Evolutionary conservation across 176 grass and related monocot genomes (phyloP), one percentile per base, ranked within the genome.

Genomic region (Cocos nucifera): DNA sequence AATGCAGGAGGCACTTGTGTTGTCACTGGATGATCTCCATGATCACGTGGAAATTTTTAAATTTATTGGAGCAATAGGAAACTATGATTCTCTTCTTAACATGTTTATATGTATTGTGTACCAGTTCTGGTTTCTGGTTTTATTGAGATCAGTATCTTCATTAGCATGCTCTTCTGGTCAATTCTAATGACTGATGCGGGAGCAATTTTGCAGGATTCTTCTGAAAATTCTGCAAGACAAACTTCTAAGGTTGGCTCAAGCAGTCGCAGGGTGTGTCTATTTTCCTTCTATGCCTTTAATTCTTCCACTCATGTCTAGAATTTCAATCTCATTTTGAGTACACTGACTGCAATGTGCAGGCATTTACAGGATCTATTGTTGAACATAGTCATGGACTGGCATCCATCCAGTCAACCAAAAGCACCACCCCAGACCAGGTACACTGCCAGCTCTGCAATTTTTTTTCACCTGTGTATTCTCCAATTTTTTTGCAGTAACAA

Each of bases 321-420:
- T 35, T 17, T 49, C 15, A 23, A 61, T 58, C 18, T 69, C 35
- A 69, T 3, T 64, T 29, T 54, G 52, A 27, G 39, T 52, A 69
- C 20, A 30, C 2, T 70, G 30, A 69, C 30, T 63, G 19, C 56
- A 28, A 19, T 53, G 17, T 24, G 18, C 73, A 90, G 82, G 82
- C 86, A 54, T 95, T 95, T 63, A 83, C 75, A 4, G 87, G 93
- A 52, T 86, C 81, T 48, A 92, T 98, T 56, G 55, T 98, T 73
- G 87, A 92, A 49, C 87, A 71, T 22, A 81, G 78, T 44, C 72
- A 88, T 22, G 67, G 50, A 49, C 70, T 88, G 69, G 75, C 62
- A 49, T 30, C 58, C 23, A 61, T 75, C 53, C 62, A 91, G 54
- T 74, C 66, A 48, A 35, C 69, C 44, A 85, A 55, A 58, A 80